Evolutionary conservation across 805 yeast species (phyloP), one percentile per base, ranked within the genome.

Genomic region (Pichia thaimueangensis): DNA sequence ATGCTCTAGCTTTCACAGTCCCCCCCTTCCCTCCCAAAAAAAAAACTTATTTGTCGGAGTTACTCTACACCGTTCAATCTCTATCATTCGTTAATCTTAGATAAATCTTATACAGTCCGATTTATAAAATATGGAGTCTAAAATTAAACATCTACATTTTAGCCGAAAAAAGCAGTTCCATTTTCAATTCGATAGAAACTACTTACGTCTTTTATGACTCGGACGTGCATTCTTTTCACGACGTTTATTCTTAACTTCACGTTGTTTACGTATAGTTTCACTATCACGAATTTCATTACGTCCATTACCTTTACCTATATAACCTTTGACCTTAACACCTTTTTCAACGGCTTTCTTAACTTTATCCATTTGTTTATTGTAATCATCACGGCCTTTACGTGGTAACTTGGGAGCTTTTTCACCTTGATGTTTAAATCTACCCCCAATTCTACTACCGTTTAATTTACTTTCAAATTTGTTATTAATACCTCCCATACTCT

Each of bases 311-410:
- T 75, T 74, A 51, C 30, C 41, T n/a, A 59, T 69, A 56, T 57
- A 63, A 9, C 93, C 94, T 67, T 82, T 86, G 41, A 87, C 86
- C 8, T 62, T 59, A 24, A 76, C 59, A 37, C 97, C 97, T 37
- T 77, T 68, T 9, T 81, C 95, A 45, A 80, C 56, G 3, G 97
- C 97, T 52, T 76, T 78, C 41, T 76, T 77, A 37, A 86, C 91
- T 65, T 84, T 82, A 68, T 80, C 79, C 76, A 84, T 80, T 60
- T 91, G 96, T 50, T 71, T 71, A 46, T 78, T 73, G 65, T 76
- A 93, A 63, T 93, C 89, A 57, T 89, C 96, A 65, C 97, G 78
- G 52, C 69, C 78, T 64, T 76, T 87, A 57, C 88, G 97, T n/a
- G 98, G 96, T 31, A 81, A 65, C 58, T 79, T 85, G 31, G 99